These are phyloP conservation scores for Usnea hakonensis DNA, from an alignment of 495 filamentous ascomycete species.

Conservation along the genomic window DNA sequence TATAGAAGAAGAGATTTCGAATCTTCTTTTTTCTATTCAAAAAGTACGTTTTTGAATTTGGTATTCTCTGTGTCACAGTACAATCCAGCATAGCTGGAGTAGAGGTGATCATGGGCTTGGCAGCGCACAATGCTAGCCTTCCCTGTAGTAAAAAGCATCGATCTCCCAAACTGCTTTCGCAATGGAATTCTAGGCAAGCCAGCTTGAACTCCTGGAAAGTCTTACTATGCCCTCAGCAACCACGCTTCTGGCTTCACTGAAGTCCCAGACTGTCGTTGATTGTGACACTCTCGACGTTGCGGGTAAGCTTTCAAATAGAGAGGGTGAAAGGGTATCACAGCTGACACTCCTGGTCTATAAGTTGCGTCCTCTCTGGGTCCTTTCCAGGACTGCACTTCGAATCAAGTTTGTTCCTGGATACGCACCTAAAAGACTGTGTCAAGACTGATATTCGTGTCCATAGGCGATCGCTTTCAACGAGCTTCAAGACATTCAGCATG, in stretches of 20 bases:
- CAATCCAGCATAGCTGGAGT: too few species aligned
- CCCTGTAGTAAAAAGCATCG: too few species aligned
- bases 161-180: too few species aligned
- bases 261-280: neutral
- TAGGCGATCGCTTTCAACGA: neutral
- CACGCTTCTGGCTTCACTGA: neutral
- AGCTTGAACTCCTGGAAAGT: neutral
- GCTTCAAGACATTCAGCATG: neutral
- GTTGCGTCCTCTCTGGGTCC: neutral
- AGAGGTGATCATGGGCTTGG: too few species aligned
- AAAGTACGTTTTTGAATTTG: too few species aligned
- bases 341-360: neutral
- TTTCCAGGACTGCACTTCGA: constrained; percentile 1
- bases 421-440: neutral
- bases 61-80: too few species aligned
- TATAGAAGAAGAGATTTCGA: too few species aligned
- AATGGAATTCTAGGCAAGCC: too few species aligned
- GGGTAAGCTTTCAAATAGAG: neutral
- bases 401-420: neutral
- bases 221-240: neutral
- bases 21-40: too few species aligned
- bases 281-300: neutral
- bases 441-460: neutral
- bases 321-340: neutral
- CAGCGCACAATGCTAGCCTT: too few species aligned